Evolutionary conservation across 23 red algal species (phyloP).

Genomic region (Cyanidiococcus yangmingshanensis): DNA sequence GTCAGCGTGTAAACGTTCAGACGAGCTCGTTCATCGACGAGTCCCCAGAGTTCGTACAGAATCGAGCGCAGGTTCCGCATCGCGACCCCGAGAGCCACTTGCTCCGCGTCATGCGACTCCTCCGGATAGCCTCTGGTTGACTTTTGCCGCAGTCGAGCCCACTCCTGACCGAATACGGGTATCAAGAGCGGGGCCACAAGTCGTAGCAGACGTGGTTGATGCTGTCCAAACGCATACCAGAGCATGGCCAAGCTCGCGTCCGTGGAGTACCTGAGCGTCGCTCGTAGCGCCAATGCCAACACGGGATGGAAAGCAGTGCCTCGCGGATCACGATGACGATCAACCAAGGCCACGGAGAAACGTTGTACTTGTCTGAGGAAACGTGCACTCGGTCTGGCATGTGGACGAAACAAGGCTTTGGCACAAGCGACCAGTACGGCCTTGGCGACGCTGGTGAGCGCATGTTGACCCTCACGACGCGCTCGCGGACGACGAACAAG

Average conservation of each 20-base stretch:
- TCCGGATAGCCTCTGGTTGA: background rate
- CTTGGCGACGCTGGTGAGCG: background rate
- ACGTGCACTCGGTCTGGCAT: background rate
- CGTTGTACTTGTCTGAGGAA: background rate
- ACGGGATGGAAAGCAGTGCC: constrained; percentile 2
- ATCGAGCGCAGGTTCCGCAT: background rate
- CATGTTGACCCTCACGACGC: background rate
- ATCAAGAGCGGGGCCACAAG: background rate
- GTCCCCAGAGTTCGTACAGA: background rate
- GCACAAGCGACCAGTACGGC: background rate
- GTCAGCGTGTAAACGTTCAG: background rate
- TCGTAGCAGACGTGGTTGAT: background rate
- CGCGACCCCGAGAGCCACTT: background rate
- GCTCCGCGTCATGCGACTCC: background rate
- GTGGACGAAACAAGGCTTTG: background rate
- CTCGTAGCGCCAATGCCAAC: background rate
- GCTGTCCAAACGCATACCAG: background rate
- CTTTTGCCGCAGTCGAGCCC: background rate
- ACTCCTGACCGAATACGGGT: background rate
- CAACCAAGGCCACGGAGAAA: background rate
- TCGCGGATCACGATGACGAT: background rate
- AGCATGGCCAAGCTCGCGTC: background rate
- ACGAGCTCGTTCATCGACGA: background rate
- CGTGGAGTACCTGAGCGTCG: background rate
- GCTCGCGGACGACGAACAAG: background rate